phyloP scores from a whole-genome alignment of 192 early-diverging fungal species.

The Coemansia guatemalensis region DNA sequence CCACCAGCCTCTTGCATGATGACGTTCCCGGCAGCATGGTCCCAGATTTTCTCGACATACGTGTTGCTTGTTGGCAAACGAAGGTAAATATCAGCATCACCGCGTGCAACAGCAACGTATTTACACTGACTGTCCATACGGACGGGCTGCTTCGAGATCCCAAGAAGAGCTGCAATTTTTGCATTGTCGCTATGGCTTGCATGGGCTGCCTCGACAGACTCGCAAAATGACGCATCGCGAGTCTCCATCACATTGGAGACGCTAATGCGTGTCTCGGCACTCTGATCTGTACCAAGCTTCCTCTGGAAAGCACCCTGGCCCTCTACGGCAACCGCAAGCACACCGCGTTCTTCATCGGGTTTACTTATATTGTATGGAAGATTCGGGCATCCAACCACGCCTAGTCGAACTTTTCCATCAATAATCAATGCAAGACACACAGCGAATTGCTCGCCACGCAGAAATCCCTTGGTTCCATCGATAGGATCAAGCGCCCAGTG shows the following conservation, averaged over 20 bases:
- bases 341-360: conserved; percentile 69
- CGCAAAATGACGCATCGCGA: conserved; percentile 79
- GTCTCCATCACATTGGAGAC: conserved; percentile 53
- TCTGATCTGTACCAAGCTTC: conserved; percentile 12
- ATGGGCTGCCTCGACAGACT: conserved; percentile 93
- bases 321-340: conserved; percentile 82
- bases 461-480: conserved; percentile 99
- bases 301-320: conserved; percentile 90
- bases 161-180: conserved; percentile 73
- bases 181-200: conserved; percentile 80
- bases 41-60: conserved; percentile 99
- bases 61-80: conserved; percentile 72
- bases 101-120: conserved; percentile 87
- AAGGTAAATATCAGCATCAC: conserved; percentile 93
- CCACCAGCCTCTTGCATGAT: conserved; percentile 95
- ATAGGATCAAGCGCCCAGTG: conserved; percentile 85
- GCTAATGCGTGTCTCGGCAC: conserved; percentile 63
- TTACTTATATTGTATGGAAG: conserved; percentile 62
- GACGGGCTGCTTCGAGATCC: conserved; percentile 75
- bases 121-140: conserved; percentile 99
- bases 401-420: conserved; percentile 85
- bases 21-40: conserved; percentile 91
- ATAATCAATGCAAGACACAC: conserved; percentile 92
- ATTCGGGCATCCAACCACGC: conserved; percentile 87
- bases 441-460: conserved; percentile 96